These are phyloP conservation scores for Colletotrichum sublineola DNA, from an alignment of 2,329 filamentous ascomycete genomes.

Conservation along the genomic window DNA sequence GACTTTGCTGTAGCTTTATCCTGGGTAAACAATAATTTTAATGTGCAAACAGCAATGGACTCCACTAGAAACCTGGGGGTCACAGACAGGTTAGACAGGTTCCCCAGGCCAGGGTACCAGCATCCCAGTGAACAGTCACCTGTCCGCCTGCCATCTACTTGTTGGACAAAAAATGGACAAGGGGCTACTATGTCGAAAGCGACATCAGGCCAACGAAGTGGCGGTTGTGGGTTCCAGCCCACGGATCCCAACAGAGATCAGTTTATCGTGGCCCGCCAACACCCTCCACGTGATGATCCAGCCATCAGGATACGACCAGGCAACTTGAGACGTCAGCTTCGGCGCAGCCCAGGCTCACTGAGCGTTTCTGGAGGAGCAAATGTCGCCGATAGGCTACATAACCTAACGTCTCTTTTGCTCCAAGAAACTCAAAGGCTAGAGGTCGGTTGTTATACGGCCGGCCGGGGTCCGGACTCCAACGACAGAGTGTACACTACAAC, in stretches of 20 bases:
- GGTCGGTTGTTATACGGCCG: not conserved
- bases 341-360: not conserved
- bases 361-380: not conserved
- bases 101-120: slow-evolving; percentile 2
- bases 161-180: not conserved
- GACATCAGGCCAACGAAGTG: not conserved
- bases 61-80: slow-evolving; percentile 9
- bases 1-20: not conserved
- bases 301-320: slow-evolving; percentile 11
- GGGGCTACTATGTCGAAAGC: not conserved
- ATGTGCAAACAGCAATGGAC: slow-evolving; percentile 25
- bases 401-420: not conserved
- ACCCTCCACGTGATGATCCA: slow-evolving; percentile 9
- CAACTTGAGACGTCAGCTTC: not conserved
- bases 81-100: not conserved
- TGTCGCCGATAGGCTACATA: not conserved
- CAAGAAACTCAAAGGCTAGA: not conserved
- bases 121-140: not conserved
- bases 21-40: not conserved
- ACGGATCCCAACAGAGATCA: not conserved
- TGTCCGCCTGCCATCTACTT: not conserved
- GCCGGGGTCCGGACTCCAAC: slow-evolving; percentile 26
- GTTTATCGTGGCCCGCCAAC: not conserved
- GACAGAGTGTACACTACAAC: slow-evolving; percentile 2
- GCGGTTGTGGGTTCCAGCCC: not conserved